These are phyloP conservation scores for Aspergillus arachidicola DNA, from an alignment of 2,329 filamentous ascomycete genomes.

Conservation along the genomic window DNA sequence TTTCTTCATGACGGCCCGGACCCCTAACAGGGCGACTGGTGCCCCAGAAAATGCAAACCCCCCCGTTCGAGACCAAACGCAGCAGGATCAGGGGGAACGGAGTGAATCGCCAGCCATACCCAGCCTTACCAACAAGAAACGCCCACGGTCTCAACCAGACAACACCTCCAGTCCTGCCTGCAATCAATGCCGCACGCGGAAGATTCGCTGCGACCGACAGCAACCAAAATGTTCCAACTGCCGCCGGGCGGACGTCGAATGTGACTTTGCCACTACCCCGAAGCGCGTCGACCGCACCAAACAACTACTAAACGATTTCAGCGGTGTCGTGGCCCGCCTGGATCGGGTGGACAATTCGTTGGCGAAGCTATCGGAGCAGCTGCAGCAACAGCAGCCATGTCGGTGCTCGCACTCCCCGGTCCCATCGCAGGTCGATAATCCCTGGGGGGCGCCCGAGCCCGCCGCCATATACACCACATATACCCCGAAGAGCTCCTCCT, in stretches of 20 bases:
- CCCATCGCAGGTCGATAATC: background rate
- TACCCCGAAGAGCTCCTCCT: background rate
- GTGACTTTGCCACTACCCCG: background rate
- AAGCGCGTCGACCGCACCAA: constrained; percentile 4
- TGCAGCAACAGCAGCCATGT: background rate
- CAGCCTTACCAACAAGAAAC: background rate
- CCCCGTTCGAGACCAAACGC: background rate
- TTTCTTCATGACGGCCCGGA: background rate
- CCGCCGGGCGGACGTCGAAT: background rate
- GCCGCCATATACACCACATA: background rate
- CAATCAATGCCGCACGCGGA: background rate
- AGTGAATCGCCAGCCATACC: background rate
- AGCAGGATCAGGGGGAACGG: background rate
- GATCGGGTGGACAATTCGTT: background rate
- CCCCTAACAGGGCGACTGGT: background rate
- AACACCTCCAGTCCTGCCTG: background rate
- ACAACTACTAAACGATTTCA: background rate
- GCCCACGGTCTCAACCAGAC: background rate
- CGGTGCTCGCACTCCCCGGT: background rate
- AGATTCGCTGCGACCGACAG: constrained; percentile 5
- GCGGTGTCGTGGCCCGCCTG: background rate
- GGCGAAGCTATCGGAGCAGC: background rate
- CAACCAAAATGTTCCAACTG: constrained; percentile 3
- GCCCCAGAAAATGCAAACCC: background rate
- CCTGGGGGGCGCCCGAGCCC: background rate